Evolutionary conservation across 2,329 filamentous ascomycete species (phyloP).

Genomic region (Botrytis fabae): DNA sequence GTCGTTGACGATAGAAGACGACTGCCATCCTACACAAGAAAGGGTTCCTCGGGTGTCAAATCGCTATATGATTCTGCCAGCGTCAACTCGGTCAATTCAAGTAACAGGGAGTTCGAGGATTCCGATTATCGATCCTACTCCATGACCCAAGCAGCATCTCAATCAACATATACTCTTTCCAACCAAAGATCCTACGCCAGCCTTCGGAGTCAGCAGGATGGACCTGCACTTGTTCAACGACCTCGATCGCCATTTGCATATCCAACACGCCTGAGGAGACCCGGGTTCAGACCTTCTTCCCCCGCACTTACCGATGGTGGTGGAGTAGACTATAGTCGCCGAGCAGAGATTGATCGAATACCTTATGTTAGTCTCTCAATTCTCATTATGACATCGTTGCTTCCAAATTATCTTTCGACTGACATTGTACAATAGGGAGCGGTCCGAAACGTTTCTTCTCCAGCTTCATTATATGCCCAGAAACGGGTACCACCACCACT

Average conservation of each 20-base stretch:
- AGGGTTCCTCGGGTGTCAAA: conserved; percentile 55
- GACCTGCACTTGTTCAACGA: conserved; percentile 46
- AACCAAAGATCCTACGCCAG: conserved; percentile 51
- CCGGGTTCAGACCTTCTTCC: conserved; percentile 45
- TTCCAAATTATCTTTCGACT: background rate
- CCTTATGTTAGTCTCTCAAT: conserved; percentile 34
- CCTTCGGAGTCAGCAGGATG: conserved; percentile 50
- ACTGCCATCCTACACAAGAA: conserved; percentile 48
- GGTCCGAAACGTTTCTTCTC: conserved; percentile 35
- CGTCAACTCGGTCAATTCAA: conserved; percentile 45
- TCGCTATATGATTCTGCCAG: conserved; percentile 57
- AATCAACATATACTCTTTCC: conserved; percentile 43
- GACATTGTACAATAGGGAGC: conserved; percentile 28
- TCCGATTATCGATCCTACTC: conserved; percentile 53
- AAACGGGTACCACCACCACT: conserved; percentile 35
- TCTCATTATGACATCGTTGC: no score
- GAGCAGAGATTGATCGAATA: conserved; percentile 39
- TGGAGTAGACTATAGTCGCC: conserved; percentile 39
- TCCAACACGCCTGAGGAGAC: conserved; percentile 56
- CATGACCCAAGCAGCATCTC: conserved; percentile 50
- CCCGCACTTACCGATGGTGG: conserved; percentile 41
- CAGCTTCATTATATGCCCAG: conserved; percentile 38
- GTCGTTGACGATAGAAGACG: conserved; percentile 47
- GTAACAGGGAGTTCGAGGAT: conserved; percentile 45
- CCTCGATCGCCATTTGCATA: conserved; percentile 61